Percentiles rank a stretch among this genome's conserved stretches.
Conservation (phyloP, 441 rosid genomes). For the Viola pubescens region DNA sequence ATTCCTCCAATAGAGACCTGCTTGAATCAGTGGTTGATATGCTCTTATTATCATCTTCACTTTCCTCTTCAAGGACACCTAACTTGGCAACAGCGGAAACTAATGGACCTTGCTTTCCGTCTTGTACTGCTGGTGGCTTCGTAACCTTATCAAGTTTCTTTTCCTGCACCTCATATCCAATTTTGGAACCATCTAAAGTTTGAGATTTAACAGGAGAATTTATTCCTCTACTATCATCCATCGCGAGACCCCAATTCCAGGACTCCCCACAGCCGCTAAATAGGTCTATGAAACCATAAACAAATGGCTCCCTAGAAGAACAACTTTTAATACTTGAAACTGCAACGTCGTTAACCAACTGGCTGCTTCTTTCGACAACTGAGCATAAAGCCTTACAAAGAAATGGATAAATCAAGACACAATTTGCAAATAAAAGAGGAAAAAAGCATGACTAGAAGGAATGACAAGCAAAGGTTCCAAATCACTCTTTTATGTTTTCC, state of each 20-base stretch:
- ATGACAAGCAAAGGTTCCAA: not conserved
- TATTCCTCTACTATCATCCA: slow-evolving; percentile 52
- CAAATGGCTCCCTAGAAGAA: slow-evolving; percentile 53
- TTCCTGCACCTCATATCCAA: slow-evolving; percentile 29
- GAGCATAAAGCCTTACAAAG: slow-evolving; percentile 38
- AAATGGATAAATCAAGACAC: slow-evolving; percentile 17
- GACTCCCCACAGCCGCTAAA: slow-evolving; percentile 84
- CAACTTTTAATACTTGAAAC: slow-evolving; percentile 41
- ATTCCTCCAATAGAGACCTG: slow-evolving; percentile 33
- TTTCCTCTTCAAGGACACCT: slow-evolving; percentile 49
- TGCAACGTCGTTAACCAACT: slow-evolving; percentile 34
- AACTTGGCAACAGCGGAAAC: slow-evolving; percentile 37
- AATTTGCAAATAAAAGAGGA: not conserved
- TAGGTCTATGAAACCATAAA: slow-evolving; percentile 80
- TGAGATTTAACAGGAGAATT: slow-evolving; percentile 41
- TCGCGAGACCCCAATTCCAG: slow-evolving; percentile 65
- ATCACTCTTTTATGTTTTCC: not conserved
- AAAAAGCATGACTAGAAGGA: not conserved
- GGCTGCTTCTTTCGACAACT: slow-evolving; percentile 31
- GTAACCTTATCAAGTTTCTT: slow-evolving; percentile 39
- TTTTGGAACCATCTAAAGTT: slow-evolving; percentile 32
- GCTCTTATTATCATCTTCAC: slow-evolving; percentile 50
- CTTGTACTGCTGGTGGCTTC: slow-evolving; percentile 34
- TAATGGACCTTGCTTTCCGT: slow-evolving; percentile 36
- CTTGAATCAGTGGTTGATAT: slow-evolving; percentile 40